These are phyloP conservation scores for Thinopyrum obtusiflorum DNA, from an alignment of 202 grass and related monocot genomes.

Conservation along the genomic window DNA sequence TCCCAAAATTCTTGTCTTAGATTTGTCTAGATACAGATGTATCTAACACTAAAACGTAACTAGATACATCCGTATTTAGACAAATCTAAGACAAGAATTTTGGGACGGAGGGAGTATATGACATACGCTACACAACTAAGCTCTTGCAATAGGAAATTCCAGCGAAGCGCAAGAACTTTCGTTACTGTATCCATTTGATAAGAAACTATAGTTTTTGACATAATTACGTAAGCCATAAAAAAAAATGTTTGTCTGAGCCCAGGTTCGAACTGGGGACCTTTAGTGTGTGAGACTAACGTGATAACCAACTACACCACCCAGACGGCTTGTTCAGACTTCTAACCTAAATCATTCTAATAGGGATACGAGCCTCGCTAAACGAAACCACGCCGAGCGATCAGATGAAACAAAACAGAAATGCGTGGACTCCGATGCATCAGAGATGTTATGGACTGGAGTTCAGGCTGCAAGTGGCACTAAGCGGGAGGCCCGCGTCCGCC, in stretches of 20 bases:
- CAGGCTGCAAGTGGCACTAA: neutral
- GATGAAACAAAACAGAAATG: neutral
- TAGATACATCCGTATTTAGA: too few relatives aligned
- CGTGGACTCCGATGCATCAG: too few relatives aligned
- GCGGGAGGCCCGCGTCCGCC: neutral
- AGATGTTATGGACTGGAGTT: too few relatives aligned
- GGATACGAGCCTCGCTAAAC: neutral
- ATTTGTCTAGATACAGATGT: too few relatives aligned
- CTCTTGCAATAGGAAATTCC: neutral
- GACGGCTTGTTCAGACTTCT: neutral
- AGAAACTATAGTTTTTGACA: neutral
- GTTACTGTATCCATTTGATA: too few relatives aligned
- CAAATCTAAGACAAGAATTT: too few relatives aligned
- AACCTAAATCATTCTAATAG: neutral
- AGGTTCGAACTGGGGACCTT: conserved; percentile 87
- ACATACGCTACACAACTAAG: neutral
- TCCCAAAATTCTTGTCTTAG: too few relatives aligned
- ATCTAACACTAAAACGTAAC: too few relatives aligned
- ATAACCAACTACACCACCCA: conserved; percentile 95
- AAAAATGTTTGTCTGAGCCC: conserved; percentile 50
- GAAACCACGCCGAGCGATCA: fast-evolving
- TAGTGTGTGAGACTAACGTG: conserved; percentile 96
- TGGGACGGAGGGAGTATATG: too few relatives aligned
- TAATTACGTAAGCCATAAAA: neutral
- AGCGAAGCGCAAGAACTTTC: neutral